Evolutionary conservation across 2,329 filamentous ascomycete genomes (phyloP).

Genomic region (Colletotrichum brevisporum): DNA sequence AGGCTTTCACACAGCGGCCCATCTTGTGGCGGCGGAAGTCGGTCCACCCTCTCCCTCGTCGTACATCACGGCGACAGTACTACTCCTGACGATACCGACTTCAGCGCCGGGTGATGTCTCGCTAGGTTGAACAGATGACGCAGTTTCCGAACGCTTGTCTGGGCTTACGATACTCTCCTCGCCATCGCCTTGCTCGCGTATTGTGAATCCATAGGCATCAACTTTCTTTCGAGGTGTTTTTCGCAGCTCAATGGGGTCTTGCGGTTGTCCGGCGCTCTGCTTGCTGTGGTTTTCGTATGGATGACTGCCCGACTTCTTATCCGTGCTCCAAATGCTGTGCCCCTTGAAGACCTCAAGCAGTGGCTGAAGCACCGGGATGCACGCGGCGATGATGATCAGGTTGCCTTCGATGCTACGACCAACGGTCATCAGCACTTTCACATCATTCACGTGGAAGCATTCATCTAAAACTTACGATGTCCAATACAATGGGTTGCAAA

Average conservation of each 20-base stretch:
- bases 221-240: slow-evolving; percentile 5
- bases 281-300: slow-evolving; percentile 10
- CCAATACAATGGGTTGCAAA: slow-evolving; percentile 3
- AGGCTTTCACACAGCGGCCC: neutral
- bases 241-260: slow-evolving; percentile 1
- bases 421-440: neutral
- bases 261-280: neutral
- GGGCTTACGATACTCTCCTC: neutral
- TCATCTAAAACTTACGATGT: neutral
- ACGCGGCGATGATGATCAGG: slow-evolving; percentile 48
- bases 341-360: slow-evolving; percentile 44
- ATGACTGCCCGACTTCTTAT: slow-evolving; percentile 2
- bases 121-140: neutral
- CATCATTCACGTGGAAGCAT: neutral
- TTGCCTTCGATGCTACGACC: neutral
- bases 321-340: slow-evolving; percentile 25
- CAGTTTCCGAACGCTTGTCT: neutral
- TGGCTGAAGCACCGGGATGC: slow-evolving; percentile 48
- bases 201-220: neutral
- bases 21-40: neutral
- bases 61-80: neutral
- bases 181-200: neutral
- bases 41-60: slow-evolving; percentile 1
- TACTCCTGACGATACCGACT: neutral
- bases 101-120: neutral